phyloP scores from a whole-genome alignment of 495 filamentous ascomycete species.

The Neurospora sp. region DNA sequence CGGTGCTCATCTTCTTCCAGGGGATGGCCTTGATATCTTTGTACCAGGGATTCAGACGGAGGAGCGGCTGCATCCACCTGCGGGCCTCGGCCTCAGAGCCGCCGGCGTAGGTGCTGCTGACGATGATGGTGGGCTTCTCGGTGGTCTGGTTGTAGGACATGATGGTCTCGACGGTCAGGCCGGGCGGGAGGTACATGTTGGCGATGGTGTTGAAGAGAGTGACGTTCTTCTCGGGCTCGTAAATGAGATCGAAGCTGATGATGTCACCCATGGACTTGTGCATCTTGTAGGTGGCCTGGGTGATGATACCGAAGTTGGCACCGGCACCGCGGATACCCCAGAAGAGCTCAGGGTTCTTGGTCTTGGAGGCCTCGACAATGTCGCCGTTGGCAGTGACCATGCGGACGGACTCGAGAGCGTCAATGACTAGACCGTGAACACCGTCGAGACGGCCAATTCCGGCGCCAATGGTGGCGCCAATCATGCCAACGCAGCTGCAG shows the following conservation, averaged over 20 bases:
- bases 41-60: background rate
- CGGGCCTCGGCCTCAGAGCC: background rate
- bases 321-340: conserved; percentile 34
- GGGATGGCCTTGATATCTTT: background rate
- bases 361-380: conserved; percentile 23
- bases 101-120: background rate
- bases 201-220: background rate
- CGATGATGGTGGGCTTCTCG: background rate
- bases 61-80: background rate
- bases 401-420: conserved; percentile 16
- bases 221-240: background rate
- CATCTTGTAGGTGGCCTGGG: conserved; percentile 7
- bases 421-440: conserved; percentile 25
- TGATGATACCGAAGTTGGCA: conserved; percentile 37
- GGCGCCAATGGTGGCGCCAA: conserved; percentile 32
- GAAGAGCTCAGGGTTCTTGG: conserved; percentile 32
- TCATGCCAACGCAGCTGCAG: conserved; percentile 22
- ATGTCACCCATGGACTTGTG: conserved; percentile 1
- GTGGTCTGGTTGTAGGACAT: background rate
- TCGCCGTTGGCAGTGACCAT: conserved; percentile 21
- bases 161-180: background rate
- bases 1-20: background rate
- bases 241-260: background rate
- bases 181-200: background rate
- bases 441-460: conserved; percentile 28